These are phyloP conservation scores for Candida gigantensis DNA, from an alignment of 1,139 yeast species.

Conservation along the genomic window DNA sequence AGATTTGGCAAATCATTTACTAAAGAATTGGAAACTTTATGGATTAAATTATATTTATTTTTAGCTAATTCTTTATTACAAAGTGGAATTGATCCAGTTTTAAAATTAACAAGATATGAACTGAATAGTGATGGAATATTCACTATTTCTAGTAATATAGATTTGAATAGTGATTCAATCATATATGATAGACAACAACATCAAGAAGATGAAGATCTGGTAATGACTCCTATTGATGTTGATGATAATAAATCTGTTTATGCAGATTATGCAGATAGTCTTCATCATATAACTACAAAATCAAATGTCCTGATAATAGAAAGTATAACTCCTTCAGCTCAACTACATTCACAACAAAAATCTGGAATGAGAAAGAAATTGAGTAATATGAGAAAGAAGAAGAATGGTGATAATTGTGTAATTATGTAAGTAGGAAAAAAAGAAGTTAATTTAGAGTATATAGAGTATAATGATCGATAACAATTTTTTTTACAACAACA, in stretches of 20 bases:
- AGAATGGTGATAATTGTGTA: slow-evolving; percentile 39
- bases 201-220: background rate
- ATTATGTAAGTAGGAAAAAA: slow-evolving; percentile 20
- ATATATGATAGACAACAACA: background rate
- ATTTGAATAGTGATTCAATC: background rate
- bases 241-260: background rate
- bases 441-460: too few relatives aligned
- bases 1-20: slow-evolving; percentile 53
- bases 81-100: slow-evolving; percentile 63
- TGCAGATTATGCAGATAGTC: too few relatives aligned
- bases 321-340: background rate
- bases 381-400: slow-evolving; percentile 21
- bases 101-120: slow-evolving; percentile 21
- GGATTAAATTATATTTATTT: slow-evolving; percentile 67
- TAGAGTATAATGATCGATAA: background rate
- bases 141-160: background rate
- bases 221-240: background rate
- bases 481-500: background rate
- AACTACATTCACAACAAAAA: background rate
- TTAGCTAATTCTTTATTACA: slow-evolving; percentile 67
- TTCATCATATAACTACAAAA: too few relatives aligned
- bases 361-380: slow-evolving; percentile 15
- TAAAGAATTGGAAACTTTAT: slow-evolving; percentile 58
- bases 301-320: background rate
- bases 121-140: background rate